These are phyloP conservation scores for Barnettozyma vustinii DNA, from an alignment of 805 yeast genomes.

Conservation along the genomic window DNA sequence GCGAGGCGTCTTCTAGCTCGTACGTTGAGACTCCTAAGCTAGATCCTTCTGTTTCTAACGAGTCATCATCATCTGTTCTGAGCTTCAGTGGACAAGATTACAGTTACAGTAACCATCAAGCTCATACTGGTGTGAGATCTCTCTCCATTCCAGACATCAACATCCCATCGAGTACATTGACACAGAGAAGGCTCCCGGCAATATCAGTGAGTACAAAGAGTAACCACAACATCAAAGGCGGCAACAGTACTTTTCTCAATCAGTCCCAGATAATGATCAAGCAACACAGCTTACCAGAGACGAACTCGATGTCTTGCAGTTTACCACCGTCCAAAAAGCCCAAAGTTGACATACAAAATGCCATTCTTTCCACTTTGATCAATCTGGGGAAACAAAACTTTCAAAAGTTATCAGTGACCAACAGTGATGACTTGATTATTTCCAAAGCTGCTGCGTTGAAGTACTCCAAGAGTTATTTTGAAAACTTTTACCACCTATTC, in stretches of 20 bases:
- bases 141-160: slow-evolving; percentile 3
- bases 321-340: slow-evolving; percentile 1
- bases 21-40: neutral
- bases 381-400: slow-evolving; percentile 17
- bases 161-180: neutral
- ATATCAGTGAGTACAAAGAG: slow-evolving; percentile 3
- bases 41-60: neutral
- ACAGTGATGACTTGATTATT: slow-evolving; percentile 8
- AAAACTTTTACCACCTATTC: slow-evolving; percentile 10
- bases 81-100: slow-evolving; percentile 3
- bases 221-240: neutral
- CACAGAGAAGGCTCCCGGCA: slow-evolving; percentile 1
- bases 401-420: slow-evolving; percentile 1
- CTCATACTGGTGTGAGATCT: neutral
- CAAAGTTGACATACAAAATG: slow-evolving; percentile 17
- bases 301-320: slow-evolving; percentile 1
- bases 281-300: neutral
- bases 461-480: slow-evolving; percentile 16
- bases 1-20: neutral
- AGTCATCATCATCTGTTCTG: neutral
- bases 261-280: neutral
- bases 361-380: slow-evolving; percentile 19
- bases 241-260: too few relatives aligned
- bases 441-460: slow-evolving; percentile 14
- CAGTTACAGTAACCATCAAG: neutral